Base-by-base conservation (phyloP, 1,284 basidiomycete species). In the Cryptococcus sp. region DNA sequence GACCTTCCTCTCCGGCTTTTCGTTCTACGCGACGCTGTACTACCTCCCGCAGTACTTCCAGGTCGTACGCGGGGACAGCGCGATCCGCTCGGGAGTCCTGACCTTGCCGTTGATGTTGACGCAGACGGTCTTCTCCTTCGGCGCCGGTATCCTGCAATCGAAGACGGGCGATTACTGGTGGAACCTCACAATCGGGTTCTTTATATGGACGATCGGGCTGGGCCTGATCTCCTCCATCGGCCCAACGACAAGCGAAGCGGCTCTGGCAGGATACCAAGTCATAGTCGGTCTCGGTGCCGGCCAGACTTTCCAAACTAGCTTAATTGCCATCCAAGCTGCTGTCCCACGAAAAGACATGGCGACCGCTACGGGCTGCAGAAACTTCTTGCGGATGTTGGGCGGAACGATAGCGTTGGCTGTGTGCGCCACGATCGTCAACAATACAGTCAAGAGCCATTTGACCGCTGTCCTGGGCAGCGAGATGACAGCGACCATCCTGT, bases 41-140 rank as follows among this genome's bases (percentile, higher is more conserved):
- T 79, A 88, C 66, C 81, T 90, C 0, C 88, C 88, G 0, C 86
- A 88, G 61, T 90, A 85, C 72, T 88, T 88, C 72, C 88, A 90
- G 75, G 83, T 89, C 3, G 86, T 84, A 3, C 78, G 86, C 19
- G 85, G 85, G 2, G 86, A 82, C 61, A 82, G 83, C 7, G 84
- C 88, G 0, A 84, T 88, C 41, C 82, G 82, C 20, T 81, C 81
- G 7, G 87, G 86, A 2, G 78, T 86, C 5, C 84, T 88, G 58
- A 80, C 89, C 5, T 82, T 89, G 5, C 86, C 87, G 0, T 78
- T 88, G 19, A 81, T 88, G 20, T 78, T 87, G 19, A 82, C 84
- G 13, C 87, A 88, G 69, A 85, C 86, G 35, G 65, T 82, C 1
- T 79, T 83, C 6, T 63, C 71, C 0, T 77, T 75, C 54, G 66